A percentile compares a stretch with the other conserved stretches of the same genome.
Conservation (phyloP, 2,329 filamentous ascomycete species). For the Penicillium olsonii region DNA sequence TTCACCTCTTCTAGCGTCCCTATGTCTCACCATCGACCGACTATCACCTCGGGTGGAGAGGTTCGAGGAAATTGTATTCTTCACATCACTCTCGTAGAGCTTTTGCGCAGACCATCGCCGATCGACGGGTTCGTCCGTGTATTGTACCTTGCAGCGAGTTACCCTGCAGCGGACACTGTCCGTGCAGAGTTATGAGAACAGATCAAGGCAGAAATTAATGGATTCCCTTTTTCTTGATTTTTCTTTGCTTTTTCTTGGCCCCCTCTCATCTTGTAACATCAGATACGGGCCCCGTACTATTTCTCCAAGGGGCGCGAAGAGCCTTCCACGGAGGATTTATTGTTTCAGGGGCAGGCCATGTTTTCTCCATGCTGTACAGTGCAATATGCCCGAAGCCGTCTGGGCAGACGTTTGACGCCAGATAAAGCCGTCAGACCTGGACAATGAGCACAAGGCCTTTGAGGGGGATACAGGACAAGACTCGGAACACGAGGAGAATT, state of each 20-base stretch:
- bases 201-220: neutral
- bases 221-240: neutral
- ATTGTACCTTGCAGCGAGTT: constrained; percentile 26
- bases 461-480: constrained; percentile 7
- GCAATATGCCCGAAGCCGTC: constrained; percentile 11
- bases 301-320: no score
- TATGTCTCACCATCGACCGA: neutral
- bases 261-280: neutral
- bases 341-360: constrained; percentile 12
- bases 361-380: constrained; percentile 6
- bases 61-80: no score
- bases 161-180: constrained; percentile 23
- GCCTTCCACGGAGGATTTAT: neutral
- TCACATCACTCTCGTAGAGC: neutral
- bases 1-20: neutral
- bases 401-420: constrained; percentile 15
- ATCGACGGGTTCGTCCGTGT: constrained; percentile 28
- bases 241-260: neutral
- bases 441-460: constrained; percentile 14
- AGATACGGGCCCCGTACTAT: no score
- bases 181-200: constrained; percentile 14
- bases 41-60: constrained; percentile 5
- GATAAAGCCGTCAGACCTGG: constrained; percentile 11
- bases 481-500: constrained; percentile 11
- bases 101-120: constrained; percentile 10